Conservation (phyloP, 2,329 filamentous ascomycete species). For the Neofusicoccum cordaticola region DNA sequence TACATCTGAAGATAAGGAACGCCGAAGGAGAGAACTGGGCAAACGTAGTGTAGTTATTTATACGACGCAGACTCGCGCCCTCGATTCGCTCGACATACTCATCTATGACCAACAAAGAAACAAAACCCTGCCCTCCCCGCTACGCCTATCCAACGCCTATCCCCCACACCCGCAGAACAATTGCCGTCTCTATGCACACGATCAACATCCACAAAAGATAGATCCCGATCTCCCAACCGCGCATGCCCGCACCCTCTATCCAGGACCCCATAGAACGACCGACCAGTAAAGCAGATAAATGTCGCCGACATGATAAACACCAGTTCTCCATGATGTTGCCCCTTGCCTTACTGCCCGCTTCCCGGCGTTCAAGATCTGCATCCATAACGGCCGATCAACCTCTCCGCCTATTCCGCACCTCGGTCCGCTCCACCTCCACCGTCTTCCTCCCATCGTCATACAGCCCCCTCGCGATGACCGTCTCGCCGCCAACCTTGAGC, state of each 20-base stretch:
- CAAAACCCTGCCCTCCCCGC: neutral
- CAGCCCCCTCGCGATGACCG: conserved; percentile 9
- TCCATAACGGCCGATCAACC: neutral
- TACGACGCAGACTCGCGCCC: neutral
- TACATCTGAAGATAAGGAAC: no score
- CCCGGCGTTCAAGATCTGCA: no score
- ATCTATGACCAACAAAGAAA: neutral
- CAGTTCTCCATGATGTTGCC: neutral
- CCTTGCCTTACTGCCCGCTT: no score
- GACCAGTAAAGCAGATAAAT: neutral
- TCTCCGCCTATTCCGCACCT: conserved; percentile 8
- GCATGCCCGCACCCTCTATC: neutral
- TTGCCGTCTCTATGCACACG: neutral
- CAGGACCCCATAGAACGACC: neutral
- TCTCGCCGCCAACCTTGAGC: neutral
- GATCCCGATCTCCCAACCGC: neutral
- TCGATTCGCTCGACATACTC: neutral
- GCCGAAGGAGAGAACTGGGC: no score
- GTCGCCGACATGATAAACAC: neutral
- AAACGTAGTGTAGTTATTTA: no score
- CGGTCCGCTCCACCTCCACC: conserved; percentile 7
- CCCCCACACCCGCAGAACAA: neutral
- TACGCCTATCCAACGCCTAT: conserved; percentile 5
- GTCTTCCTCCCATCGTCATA: conserved; percentile 11
- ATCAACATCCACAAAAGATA: neutral